Conservation (phyloP, 345 rosid species). For the Punica granatum region DNA sequence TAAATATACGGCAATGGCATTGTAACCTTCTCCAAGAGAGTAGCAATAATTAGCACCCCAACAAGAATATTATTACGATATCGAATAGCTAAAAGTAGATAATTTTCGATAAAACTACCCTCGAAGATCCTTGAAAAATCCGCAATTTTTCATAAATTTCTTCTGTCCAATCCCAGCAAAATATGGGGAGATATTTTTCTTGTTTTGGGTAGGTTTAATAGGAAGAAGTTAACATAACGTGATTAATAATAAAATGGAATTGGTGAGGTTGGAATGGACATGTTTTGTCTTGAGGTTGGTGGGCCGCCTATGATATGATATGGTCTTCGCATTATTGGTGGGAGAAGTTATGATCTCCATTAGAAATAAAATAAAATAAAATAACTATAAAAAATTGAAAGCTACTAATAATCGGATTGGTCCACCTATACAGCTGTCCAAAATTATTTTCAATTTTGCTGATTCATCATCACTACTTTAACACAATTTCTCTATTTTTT, state of each 20-base stretch:
- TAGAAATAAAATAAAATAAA: too few species aligned
- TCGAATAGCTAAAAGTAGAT: neutral
- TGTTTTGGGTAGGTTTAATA: too few species aligned
- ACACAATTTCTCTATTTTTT: neutral
- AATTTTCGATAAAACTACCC: neutral
- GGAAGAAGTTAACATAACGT: too few species aligned
- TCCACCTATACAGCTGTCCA: conserved; percentile 21
- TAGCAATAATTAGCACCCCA: neutral
- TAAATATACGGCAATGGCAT: neutral
- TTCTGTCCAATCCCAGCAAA: too few species aligned
- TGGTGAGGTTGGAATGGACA: too few species aligned
- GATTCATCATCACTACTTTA: neutral
- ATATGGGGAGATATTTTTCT: too few species aligned
- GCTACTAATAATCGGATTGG: conserved; percentile 7
- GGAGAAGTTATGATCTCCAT: neutral
- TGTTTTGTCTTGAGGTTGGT: neutral
- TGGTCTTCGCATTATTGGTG: conserved; percentile 21
- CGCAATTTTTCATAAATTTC: too few species aligned
- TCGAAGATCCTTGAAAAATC: too few species aligned
- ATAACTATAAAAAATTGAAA: too few species aligned
- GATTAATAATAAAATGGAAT: too few species aligned
- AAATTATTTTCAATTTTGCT: neutral
- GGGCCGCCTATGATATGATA: neutral
- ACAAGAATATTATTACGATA: neutral
- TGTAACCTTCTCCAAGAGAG: conserved; percentile 3